phyloP scores from a whole-genome alignment of 2,329 filamentous ascomycete species.

The Alternaria conjuncta region DNA sequence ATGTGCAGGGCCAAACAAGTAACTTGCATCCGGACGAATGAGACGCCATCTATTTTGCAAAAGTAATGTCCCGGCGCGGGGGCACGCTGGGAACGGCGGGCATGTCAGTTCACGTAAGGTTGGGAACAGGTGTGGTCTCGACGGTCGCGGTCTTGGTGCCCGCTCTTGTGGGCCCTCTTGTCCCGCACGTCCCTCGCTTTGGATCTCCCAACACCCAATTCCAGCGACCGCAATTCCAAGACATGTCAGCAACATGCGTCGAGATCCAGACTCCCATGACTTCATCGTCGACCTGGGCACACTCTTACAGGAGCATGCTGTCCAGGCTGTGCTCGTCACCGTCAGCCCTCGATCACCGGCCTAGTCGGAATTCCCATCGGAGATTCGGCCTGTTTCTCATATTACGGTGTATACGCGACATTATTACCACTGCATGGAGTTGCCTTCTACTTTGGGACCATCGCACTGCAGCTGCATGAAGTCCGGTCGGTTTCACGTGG shows the following conservation, averaged over 20 bases:
- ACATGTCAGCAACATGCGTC: not conserved
- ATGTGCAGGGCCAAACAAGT: slow-evolving; percentile 19
- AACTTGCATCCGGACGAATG: slow-evolving; percentile 14
- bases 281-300: not conserved
- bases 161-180: not conserved
- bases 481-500: not conserved
- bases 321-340: not conserved
- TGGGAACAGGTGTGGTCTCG: not conserved
- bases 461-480: not conserved
- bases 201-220: not conserved
- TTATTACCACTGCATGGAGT: not conserved
- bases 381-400: not conserved
- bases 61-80: slow-evolving; percentile 1
- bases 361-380: not conserved
- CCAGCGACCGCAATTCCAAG: not conserved
- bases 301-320: not conserved
- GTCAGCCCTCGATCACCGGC: not conserved
- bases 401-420: not conserved
- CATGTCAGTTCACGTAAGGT: not conserved
- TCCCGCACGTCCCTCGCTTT: not conserved
- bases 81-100: not conserved
- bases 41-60: slow-evolving; percentile 5
- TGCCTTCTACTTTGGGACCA: not conserved
- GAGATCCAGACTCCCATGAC: not conserved
- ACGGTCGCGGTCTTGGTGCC: not conserved